Percentiles rank a stretch among this genome's conserved stretches.
phyloP scores from a whole-genome alignment of 2,329 filamentous ascomycete species.

The Penicillium sp. region DNA sequence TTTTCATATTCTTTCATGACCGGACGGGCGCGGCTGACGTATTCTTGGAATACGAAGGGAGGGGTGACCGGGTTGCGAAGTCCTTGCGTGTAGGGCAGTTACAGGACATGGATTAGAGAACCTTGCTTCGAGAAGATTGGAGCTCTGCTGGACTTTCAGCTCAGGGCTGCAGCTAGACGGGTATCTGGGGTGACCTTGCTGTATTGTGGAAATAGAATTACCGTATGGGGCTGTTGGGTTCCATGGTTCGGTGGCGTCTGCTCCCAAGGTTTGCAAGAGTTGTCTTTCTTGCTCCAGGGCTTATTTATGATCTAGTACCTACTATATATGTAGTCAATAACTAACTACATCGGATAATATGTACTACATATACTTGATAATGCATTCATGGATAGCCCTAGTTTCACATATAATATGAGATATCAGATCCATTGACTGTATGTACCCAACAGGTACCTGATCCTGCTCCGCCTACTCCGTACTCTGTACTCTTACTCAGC shows the following conservation, averaged over 20 bases:
- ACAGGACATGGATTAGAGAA: constrained; percentile 16
- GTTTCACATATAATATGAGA: neutral
- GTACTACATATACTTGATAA: neutral
- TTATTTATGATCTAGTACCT: too few relatives aligned
- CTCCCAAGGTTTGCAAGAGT: neutral
- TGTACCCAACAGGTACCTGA: constrained; percentile 7
- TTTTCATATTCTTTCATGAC: neutral
- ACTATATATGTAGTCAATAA: too few relatives aligned
- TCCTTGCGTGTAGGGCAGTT: constrained; percentile 13
- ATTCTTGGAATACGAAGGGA: constrained; percentile 2
- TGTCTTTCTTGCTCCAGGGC: too few relatives aligned
- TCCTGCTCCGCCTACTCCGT: neutral
- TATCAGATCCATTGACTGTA: neutral
- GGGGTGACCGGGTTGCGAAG: neutral
- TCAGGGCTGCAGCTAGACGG: neutral
- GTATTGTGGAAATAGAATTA: constrained; percentile 1
- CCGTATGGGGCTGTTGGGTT: neutral
- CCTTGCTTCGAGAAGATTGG: constrained; percentile 24
- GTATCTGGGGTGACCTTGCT: neutral
- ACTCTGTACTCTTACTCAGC: constrained; percentile 10
- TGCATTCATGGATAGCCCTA: neutral
- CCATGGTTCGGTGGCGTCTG: neutral
- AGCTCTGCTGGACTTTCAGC: neutral
- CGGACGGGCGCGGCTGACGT: constrained; percentile 20
- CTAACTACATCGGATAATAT: too few relatives aligned